Percentiles rank a stretch among this genome's conserved stretches.
Conservation (phyloP, 2,329 filamentous ascomycete genomes). For the Coniochaeta sp. region DNA sequence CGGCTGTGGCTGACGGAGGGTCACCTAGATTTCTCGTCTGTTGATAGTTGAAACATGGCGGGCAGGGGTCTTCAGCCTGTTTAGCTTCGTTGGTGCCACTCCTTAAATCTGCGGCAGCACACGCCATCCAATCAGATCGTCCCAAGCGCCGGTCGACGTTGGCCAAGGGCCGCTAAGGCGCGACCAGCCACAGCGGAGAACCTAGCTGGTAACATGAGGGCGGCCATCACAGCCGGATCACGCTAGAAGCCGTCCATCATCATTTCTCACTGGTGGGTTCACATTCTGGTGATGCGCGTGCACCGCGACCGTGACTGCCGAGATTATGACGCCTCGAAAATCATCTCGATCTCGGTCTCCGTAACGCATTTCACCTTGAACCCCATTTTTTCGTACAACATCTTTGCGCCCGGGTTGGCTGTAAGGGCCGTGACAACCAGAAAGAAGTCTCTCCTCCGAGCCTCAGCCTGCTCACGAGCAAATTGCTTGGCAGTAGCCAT, state of each 20-base stretch:
- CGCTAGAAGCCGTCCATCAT: background rate
- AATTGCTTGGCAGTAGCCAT: background rate
- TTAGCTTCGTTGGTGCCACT: background rate
- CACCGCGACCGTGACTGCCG: background rate
- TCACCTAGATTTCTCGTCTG: background rate
- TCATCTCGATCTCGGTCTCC: background rate
- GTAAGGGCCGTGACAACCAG: background rate
- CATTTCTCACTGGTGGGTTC: background rate
- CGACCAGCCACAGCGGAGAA: slow-evolving; percentile 2
- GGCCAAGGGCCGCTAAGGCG: background rate
- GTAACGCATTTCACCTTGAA: background rate
- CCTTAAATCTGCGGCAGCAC: background rate
- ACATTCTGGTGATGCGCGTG: background rate
- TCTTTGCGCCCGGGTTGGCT: background rate
- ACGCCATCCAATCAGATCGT: background rate
- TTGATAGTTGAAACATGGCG: background rate
- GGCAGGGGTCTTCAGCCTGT: background rate
- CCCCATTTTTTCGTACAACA: background rate
- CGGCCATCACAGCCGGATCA: background rate
- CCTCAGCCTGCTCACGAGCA: background rate
- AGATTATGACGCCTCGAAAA: background rate
- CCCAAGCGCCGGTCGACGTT: background rate
- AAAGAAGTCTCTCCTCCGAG: background rate
- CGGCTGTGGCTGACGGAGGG: background rate
- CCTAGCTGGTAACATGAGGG: background rate